Evolutionary conservation across 805 yeast species (phyloP), one percentile per base, ranked within the genome.

Genomic region (Wickerhamomyces silvicola): DNA sequence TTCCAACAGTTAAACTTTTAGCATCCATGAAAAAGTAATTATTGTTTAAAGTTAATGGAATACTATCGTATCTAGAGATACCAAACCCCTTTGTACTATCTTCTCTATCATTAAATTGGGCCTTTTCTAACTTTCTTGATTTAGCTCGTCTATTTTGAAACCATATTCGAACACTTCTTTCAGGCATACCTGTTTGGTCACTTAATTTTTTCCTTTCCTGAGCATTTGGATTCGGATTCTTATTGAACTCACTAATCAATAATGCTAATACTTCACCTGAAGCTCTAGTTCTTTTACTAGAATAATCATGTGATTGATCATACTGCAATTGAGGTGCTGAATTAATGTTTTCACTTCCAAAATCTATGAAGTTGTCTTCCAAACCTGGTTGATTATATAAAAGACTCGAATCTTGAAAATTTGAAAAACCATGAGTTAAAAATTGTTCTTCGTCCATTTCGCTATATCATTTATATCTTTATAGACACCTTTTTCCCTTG

Each of bases 131-230:
- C 56, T 81, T 81, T 48, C 87, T 67, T 27, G 76, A 68, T 52
- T 82, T 83, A 14, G 92, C 92, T 41, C 97, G 62, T 46, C 88
- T 64, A 53, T 86, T 86, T 56, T 87, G 97, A 50, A 85, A 87
- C 96, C 96, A 87, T 26, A 87, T 87, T 34, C 95, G 68, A 3
- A 87, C 95, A 10, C 88, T 84, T 40, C 92, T 72, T 46, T 87
- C 95, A 10, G 87, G 74, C 83, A 86, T 79, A 13, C 80, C 82
- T 2, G 94, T 82, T 38, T 68, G 68, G 2, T 70, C 75, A 24
- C 92, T 76, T 23, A 87, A 75, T 19, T 66, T 70, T 48, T 78
- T 78, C 24, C 96, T 63, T 35, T 71, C 70, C 24, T 79, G 79
- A 0, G 88, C 76, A 19, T 75, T 66, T 1, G 96, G 96, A 43